phyloP scores from a whole-genome alignment of 164 flowering plant species.

The Saururus chinensis region DNA sequence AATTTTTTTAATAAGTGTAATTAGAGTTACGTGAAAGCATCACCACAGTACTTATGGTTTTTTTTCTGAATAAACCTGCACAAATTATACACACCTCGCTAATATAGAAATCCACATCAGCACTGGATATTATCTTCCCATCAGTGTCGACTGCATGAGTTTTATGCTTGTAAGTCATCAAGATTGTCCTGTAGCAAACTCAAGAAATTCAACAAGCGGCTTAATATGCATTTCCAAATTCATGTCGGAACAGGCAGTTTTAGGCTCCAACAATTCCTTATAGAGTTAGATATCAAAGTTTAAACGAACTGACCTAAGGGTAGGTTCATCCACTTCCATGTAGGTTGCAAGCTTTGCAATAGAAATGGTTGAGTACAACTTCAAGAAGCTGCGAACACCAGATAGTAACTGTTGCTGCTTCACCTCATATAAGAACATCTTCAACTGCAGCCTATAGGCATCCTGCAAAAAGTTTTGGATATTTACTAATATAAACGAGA shows the following conservation, averaged over 20 bases:
- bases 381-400: constrained; percentile 78
- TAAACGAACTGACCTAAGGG: constrained; percentile 50
- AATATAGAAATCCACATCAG: constrained; percentile 85
- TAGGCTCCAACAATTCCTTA: background rate
- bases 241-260: background rate
- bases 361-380: constrained; percentile 85
- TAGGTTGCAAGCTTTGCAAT: constrained; percentile 74
- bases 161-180: constrained; percentile 97
- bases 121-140: constrained; percentile 74
- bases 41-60: no score
- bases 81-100: constrained; percentile 48
- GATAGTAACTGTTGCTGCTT: constrained; percentile 90
- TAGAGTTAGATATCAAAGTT: background rate
- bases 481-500: no score
- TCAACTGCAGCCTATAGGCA: constrained; percentile 94
- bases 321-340: constrained; percentile 96
- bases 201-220: constrained; percentile 3
- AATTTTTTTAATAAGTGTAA: no score
- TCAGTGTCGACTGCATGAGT: constrained; percentile 73
- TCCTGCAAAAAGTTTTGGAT: constrained; percentile 40
- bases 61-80: background rate
- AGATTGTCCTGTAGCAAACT: constrained; percentile 56
- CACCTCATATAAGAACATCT: constrained; percentile 91
- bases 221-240: background rate
- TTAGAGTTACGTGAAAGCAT: no score